Evolutionary conservation across 176 grass and related monocot species (phyloP).

Genomic region (Musa schizocarpa): DNA sequence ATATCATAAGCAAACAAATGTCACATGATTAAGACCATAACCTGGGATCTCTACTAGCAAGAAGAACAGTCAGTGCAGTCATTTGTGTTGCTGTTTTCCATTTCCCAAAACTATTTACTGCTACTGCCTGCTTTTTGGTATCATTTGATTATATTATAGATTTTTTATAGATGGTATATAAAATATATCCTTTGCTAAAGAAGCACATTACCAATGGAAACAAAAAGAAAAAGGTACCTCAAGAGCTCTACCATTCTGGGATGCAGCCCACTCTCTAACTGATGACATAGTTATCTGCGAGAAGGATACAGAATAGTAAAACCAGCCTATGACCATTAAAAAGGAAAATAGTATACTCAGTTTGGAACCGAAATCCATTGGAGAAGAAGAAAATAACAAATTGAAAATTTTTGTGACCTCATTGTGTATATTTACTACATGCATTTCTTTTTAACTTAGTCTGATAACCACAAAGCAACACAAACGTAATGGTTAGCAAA

Average conservation of each 20-base stretch:
- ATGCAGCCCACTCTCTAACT: conserved; percentile 95
- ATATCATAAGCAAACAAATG: not conserved
- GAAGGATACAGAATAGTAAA: conserved; percentile 14
- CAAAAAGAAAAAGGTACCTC: conserved; percentile 35
- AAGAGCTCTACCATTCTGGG: conserved; percentile 77
- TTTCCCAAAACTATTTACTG: conserved; percentile 86
- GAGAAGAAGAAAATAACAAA: not conserved
- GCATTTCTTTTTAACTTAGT: not conserved
- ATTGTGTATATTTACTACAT: not conserved
- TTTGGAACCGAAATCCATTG: too few species aligned
- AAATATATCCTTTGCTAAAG: not conserved
- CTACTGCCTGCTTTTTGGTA: conserved; percentile 49
- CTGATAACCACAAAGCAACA: too few species aligned
- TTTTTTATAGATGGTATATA: conserved; percentile 2
- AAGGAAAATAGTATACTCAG: not conserved
- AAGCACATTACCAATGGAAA: not conserved
- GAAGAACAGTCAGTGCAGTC: conserved; percentile 78
- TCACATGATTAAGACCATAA: conserved; percentile 12
- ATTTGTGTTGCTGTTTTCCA: conserved; percentile 98
- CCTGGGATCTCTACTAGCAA: conserved; percentile 83
- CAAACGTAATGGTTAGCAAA: not conserved
- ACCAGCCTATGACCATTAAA: not conserved
- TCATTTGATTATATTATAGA: not conserved
- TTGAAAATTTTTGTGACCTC: not conserved
- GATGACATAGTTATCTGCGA: conserved; percentile 96